Evolutionary conservation across 2,329 filamentous ascomycete genomes (phyloP), one percentile per base, ranked within the genome.

Genomic region (Fusarium agapanthi): DNA sequence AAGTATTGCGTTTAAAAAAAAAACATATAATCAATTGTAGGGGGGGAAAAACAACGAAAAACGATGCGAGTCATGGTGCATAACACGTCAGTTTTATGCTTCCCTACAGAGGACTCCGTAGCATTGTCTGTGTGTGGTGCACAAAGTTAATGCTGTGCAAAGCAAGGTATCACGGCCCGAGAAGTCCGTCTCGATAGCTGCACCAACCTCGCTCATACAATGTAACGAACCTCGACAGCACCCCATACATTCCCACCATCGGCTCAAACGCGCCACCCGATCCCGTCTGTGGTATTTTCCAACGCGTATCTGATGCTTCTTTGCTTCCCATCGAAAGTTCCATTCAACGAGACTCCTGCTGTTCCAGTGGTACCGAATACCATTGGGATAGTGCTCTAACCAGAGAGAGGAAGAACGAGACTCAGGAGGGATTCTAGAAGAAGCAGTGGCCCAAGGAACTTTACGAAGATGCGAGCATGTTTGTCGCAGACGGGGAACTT

Each of bases 361-460:
- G 4, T 30, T 30, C 43, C 44, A 54, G 2, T 50, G 11, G 24
- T 73, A 71, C 22, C 55, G 48, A 11, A 73, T 71, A 1, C 69
- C 71, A 4, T 64, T 40, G 3, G 61, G 66, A 22, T 64, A 73
- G 22, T 58, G 11, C 7, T 70, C n/a, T 5, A 63, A 30, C 71
- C 71, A 73, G 14, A 6, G 15, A 0, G 58, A 26, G 8, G 43
- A 22, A 30, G 35, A 50, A 10, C 13, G 30, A 8, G n/a, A 20
- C 30, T 28, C 7, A 16, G 1, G 28, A 4, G 45, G 24, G 2
- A 18, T 7, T 15, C 1, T 35, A 15, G n/a, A 28, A 12, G 41
- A 10, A 37, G 24, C 47, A 13, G 68, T 55, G 6, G 54, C 34
- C 68, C 58, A 72, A 3, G 11, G 7, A 10, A 73, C 53, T 12